phyloP scores from a whole-genome alignment of 257 asterid species.

The Sherardia arvensis region DNA sequence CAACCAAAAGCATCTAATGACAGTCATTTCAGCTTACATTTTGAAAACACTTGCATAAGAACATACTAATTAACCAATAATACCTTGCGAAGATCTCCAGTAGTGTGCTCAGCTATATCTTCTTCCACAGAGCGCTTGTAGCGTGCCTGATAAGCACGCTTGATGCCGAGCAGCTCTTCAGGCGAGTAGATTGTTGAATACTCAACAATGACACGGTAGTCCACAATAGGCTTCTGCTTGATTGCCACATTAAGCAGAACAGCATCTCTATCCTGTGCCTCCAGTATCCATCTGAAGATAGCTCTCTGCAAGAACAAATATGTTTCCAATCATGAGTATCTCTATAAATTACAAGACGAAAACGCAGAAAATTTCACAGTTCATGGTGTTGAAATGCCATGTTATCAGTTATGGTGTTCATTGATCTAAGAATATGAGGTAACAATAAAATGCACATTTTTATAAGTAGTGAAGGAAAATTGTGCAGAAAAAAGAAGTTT shows the following conservation, averaged over 20 bases:
- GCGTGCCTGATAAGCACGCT: slow-evolving; percentile 58
- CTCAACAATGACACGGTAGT: slow-evolving; percentile 44
- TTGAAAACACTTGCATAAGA: background rate
- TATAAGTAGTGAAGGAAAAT: too few species aligned
- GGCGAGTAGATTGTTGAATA: slow-evolving; percentile 38
- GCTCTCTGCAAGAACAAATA: slow-evolving; percentile 37
- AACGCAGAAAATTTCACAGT: background rate
- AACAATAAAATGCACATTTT: too few species aligned
- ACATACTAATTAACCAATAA: background rate
- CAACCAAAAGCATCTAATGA: background rate
- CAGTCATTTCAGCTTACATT: background rate
- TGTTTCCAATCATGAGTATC: background rate
- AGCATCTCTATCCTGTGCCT: slow-evolving; percentile 65
- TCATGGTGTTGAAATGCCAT: background rate
- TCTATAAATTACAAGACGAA: background rate
- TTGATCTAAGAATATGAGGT: too few species aligned
- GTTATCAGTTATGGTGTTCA: background rate
- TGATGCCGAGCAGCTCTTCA: slow-evolving; percentile 45
- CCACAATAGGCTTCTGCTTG: slow-evolving; percentile 25
- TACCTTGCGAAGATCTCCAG: slow-evolving; percentile 51
- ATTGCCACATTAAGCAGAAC: slow-evolving; percentile 48
- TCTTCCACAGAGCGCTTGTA: slow-evolving; percentile 67
- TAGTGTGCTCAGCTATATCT: slow-evolving; percentile 52
- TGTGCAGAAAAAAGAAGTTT: too few species aligned
- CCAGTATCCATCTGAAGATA: slow-evolving; percentile 62